phyloP scores from a whole-genome alignment of 768 basidiomycete genomes.

The Termitomyces sp. region DNA sequence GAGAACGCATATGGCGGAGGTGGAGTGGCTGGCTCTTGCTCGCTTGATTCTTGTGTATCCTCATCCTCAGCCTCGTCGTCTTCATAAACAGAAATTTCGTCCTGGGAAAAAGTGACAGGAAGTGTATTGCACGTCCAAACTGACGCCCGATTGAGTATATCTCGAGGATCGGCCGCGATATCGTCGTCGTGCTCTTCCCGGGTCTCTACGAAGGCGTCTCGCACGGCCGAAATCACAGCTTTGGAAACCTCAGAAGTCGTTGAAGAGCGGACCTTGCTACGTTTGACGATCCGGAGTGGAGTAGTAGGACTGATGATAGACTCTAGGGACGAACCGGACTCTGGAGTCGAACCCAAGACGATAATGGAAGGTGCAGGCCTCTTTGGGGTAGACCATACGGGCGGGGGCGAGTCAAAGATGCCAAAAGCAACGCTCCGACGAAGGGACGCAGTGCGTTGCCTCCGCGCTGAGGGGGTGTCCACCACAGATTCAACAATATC shows the following conservation, averaged over 20 bases:
- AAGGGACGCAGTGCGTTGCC: slow-evolving; percentile 9
- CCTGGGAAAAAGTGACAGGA: background rate
- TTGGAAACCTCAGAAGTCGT: slow-evolving; percentile 8
- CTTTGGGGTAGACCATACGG: background rate
- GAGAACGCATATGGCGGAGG: slow-evolving; percentile 14
- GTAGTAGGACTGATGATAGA: background rate
- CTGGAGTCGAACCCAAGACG: slow-evolving; percentile 1
- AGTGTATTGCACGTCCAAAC: slow-evolving; percentile 13
- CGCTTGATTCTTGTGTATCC: slow-evolving; percentile 4
- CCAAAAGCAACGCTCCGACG: slow-evolving; percentile 4
- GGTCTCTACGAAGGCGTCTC: slow-evolving; percentile 9
- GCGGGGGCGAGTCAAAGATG: slow-evolving; percentile 9
- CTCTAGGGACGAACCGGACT: background rate
- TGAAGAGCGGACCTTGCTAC: slow-evolving; percentile 2
- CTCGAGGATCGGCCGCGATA: slow-evolving; percentile 9
- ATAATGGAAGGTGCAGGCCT: background rate
- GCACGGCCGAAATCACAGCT: slow-evolving; percentile 14
- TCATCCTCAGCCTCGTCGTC: slow-evolving; percentile 11
- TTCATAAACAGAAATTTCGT: background rate
- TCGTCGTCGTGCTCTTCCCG: slow-evolving; percentile 6
- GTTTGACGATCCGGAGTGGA: slow-evolving; percentile 18
- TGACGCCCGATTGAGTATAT: slow-evolving; percentile 15
- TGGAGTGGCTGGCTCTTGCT: slow-evolving; percentile 6
- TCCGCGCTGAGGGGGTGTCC: slow-evolving; percentile 2
- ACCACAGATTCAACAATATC: slow-evolving; percentile 4